Percentiles rank a stretch among this genome's conserved stretches.
These are phyloP conservation scores for Aquanectria penicillioides DNA, from an alignment of 2,329 filamentous ascomycete species.

Conservation along the genomic window DNA sequence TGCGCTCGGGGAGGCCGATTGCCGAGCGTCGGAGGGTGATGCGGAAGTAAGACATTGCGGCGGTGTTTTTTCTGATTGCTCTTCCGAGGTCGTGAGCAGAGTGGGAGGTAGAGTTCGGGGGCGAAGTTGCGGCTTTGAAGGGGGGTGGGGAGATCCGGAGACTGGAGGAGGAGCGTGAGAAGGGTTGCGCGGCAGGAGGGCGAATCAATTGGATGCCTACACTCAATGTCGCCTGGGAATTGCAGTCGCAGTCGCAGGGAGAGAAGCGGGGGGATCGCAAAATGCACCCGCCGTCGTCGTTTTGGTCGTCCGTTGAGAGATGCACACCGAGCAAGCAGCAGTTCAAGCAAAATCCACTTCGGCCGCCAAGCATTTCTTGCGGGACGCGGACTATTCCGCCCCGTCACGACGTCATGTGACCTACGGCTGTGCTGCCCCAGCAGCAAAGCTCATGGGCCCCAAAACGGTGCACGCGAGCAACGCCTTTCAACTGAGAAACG, in stretches of 20 bases:
- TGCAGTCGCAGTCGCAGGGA: background rate
- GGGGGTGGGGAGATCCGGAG: background rate
- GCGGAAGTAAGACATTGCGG: conserved; percentile 84
- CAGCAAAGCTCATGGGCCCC: background rate
- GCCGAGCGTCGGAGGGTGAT: conserved; percentile 90
- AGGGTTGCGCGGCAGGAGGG: background rate
- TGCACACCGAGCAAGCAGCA: conserved; percentile 10
- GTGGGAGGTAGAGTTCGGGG: background rate
- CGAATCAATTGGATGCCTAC: conserved; percentile 5
- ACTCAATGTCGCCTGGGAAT: background rate
- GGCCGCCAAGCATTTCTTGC: conserved; percentile 1
- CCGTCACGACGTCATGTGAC: conserved; percentile 30
- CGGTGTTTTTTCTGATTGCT: conserved; percentile 3
- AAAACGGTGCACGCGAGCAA: background rate
- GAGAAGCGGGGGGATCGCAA: background rate
- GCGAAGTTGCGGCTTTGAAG: background rate
- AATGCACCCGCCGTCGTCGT: conserved; percentile 7
- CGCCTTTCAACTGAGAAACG: background rate
- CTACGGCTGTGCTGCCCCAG: background rate
- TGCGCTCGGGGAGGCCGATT: conserved; percentile 86
- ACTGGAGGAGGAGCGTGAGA: conserved; percentile 1
- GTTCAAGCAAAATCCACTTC: conserved; percentile 17
- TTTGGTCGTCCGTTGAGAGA: conserved; percentile 4
- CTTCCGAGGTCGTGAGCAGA: background rate
- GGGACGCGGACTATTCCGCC: conserved; percentile 22